Conservation (phyloP, 345 rosid species). For the Laguncularia racemosa region DNA sequence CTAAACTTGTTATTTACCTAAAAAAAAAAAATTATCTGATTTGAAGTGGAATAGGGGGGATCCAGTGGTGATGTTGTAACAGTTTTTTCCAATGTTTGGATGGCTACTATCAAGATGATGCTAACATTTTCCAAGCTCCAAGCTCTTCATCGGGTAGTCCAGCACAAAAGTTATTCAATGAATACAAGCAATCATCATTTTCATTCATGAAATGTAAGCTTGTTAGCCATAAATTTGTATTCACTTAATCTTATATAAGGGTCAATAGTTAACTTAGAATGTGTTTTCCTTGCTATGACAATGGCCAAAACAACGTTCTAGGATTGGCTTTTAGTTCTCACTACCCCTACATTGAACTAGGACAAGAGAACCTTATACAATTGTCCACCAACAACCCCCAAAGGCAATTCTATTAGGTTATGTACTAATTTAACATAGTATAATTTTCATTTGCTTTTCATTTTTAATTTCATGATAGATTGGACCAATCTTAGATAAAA, state of each 20-base stretch:
- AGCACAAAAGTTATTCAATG: constrained; percentile 37
- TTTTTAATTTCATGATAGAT: too few species aligned
- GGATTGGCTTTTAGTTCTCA: constrained; percentile 56
- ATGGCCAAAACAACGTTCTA: constrained; percentile 40
- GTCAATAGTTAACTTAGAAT: too few species aligned
- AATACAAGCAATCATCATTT: constrained; percentile 33
- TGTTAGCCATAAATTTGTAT: too few species aligned
- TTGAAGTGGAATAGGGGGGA: too few species aligned
- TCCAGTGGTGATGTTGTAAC: too few species aligned
- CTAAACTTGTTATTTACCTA: too few species aligned
- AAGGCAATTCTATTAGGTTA: constrained; percentile 61
- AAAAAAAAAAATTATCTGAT: too few species aligned
- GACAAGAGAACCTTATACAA: constrained; percentile 31
- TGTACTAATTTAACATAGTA: not conserved
- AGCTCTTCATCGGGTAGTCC: constrained; percentile 36
- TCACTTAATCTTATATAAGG: too few species aligned
- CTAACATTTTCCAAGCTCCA: constrained; percentile 17
- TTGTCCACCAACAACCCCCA: constrained; percentile 37
- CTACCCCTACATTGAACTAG: constrained; percentile 44
- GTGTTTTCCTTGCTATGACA: not conserved
- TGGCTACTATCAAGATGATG: constrained; percentile 41
- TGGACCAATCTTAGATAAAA: not conserved
- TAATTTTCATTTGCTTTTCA: not conserved
- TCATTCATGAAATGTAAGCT: constrained; percentile 28
- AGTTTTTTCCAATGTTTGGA: constrained; percentile 46